These are phyloP conservation scores for Colletotrichum liriopes DNA, from an alignment of 2,329 filamentous ascomycete genomes.

Conservation along the genomic window DNA sequence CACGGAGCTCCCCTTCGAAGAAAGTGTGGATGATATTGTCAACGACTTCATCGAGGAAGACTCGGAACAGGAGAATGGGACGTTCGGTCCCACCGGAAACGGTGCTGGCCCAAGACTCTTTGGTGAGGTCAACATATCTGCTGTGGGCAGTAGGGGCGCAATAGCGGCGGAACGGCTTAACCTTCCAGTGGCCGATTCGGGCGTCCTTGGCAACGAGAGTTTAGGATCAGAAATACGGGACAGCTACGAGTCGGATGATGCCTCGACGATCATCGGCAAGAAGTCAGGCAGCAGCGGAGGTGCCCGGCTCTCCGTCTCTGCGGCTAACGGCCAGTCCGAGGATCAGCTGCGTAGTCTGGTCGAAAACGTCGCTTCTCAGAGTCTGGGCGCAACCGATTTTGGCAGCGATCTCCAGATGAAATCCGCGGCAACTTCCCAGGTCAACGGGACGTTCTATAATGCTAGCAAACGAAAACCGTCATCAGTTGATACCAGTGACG, in stretches of 20 bases:
- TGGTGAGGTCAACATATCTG: constrained; percentile 70
- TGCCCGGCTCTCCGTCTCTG: constrained; percentile 45
- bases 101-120: constrained; percentile 62
- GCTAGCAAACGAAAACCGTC: constrained; percentile 71
- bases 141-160: constrained; percentile 67
- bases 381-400: constrained; percentile 66
- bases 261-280: constrained; percentile 37
- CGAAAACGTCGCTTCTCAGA: constrained; percentile 69
- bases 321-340: constrained; percentile 57
- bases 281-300: constrained; percentile 27
- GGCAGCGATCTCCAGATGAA: constrained; percentile 51
- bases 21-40: constrained; percentile 56
- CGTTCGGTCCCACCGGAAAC: constrained; percentile 68
- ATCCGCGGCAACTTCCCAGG: constrained; percentile 43
- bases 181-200: constrained; percentile 56
- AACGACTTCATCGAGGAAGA: constrained; percentile 71
- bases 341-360: constrained; percentile 68
- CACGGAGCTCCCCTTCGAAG: constrained; percentile 47
- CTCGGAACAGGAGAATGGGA: constrained; percentile 85
- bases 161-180: constrained; percentile 66
- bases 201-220: constrained; percentile 52
- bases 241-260: constrained; percentile 63
- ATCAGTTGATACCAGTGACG: constrained; percentile 66
- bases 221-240: constrained; percentile 61
- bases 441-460: constrained; percentile 55